Percentiles rank a stretch among this genome's conserved stretches.
phyloP scores from a whole-genome alignment of 441 rosid species.

The Dalechampia spathulata region DNA sequence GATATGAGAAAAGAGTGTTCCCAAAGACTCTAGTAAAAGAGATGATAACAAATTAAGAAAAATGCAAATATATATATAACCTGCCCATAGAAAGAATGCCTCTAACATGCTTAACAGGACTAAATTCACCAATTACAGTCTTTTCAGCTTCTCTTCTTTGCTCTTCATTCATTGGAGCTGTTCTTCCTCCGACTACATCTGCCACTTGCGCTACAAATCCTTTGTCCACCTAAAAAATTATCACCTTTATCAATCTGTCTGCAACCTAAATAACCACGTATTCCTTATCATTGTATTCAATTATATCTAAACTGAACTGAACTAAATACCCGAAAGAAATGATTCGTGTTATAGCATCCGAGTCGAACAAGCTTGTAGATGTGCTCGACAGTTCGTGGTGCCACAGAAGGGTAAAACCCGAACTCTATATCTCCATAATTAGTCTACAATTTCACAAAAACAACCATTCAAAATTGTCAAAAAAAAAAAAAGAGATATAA shows the following conservation, averaged over 20 bases:
- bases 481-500: neutral
- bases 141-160: conserved; percentile 70
- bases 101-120: conserved; percentile 82
- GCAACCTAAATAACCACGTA: too few species aligned
- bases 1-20: neutral
- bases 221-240: conserved; percentile 54
- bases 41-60: neutral
- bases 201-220: conserved; percentile 98
- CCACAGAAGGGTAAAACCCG: conserved; percentile 74
- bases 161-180: conserved; percentile 78
- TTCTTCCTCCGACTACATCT: conserved; percentile 64
- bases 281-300: too few species aligned
- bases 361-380: conserved; percentile 89
- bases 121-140: conserved; percentile 72
- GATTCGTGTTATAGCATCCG: conserved; percentile 85
- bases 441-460: conserved; percentile 37
- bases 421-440: conserved; percentile 88
- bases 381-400: conserved; percentile 80
- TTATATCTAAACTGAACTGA: neutral
- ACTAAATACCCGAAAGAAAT: conserved; percentile 68
- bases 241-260: too few species aligned
- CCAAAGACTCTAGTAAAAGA: neutral
- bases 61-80: conserved; percentile 23
- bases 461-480: too few species aligned
- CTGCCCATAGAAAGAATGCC: conserved; percentile 97